These are phyloP conservation scores for Xylariaceae sp. DNA, from an alignment of 2,329 filamentous ascomycete genomes.

Conservation along the genomic window DNA sequence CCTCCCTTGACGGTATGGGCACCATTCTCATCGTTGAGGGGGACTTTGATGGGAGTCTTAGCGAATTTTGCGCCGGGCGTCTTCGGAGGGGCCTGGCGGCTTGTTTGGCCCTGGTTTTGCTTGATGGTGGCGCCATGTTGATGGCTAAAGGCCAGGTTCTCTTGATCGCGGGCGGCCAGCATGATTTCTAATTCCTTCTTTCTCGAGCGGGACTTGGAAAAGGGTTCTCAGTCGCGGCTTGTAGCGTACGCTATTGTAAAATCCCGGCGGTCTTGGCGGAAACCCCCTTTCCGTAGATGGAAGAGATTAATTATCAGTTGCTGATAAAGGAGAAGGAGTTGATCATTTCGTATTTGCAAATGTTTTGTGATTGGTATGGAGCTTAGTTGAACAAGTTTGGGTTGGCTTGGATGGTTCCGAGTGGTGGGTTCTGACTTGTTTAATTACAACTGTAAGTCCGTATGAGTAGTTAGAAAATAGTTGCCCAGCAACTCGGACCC, in stretches of 20 bases:
- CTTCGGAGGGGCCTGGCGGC: conserved; percentile 41
- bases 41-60: conserved; percentile 76
- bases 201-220: conserved; percentile 25
- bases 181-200: conserved; percentile 39
- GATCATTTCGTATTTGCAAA: conserved; percentile 3
- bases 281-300: background rate
- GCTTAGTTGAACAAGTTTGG: conserved; percentile 2
- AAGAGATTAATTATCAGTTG: background rate
- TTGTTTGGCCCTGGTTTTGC: conserved; percentile 52
- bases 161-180: conserved; percentile 78
- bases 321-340: background rate
- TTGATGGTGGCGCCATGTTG: conserved; percentile 67
- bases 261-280: conserved; percentile 1
- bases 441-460: conserved; percentile 8
- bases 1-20: conserved; percentile 31
- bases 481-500: conserved; percentile 19
- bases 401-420: conserved; percentile 5
- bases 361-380: conserved; percentile 13
- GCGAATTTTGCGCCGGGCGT: conserved; percentile 70
- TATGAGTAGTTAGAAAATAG: background rate
- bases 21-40: conserved; percentile 83
- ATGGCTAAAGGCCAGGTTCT: conserved; percentile 74
- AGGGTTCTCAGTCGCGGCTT: conserved; percentile 2
- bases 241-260: background rate
- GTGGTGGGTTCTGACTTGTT: conserved; percentile 13